These are phyloP conservation scores for Rhodomyrtus tomentosa DNA, from an alignment of 345 rosid genomes.

Conservation along the genomic window DNA sequence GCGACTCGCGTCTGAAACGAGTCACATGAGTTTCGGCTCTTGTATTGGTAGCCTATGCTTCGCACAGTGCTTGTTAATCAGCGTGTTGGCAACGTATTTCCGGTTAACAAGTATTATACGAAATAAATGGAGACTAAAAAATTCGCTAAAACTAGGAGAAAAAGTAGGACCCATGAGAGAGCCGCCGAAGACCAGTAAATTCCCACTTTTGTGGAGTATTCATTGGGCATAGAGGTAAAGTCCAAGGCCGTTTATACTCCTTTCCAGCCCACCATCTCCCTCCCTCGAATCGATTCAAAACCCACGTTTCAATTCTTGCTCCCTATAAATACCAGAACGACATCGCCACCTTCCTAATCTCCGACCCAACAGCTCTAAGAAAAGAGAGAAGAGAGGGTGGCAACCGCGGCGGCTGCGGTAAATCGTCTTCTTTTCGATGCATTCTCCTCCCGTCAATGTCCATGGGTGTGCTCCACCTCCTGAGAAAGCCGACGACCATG, in stretches of 20 bases:
- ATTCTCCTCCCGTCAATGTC: neutral
- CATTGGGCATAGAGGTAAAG: neutral
- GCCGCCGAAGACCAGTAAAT: rapidly evolving
- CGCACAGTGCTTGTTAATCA: no score
- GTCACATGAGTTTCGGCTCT: no score
- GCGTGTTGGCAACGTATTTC: neutral
- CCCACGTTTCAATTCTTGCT: neutral
- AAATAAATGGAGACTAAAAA: no score
- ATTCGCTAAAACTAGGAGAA: neutral
- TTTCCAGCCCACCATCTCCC: neutral
- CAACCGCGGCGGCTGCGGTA: neutral
- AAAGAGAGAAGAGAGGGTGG: neutral
- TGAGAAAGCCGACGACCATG: neutral
- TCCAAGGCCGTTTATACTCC: neutral
- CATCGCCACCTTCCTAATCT: neutral
- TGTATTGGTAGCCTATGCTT: no score
- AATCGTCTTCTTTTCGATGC: neutral
- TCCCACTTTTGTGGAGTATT: neutral
- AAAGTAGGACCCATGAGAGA: neutral
- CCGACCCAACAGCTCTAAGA: neutral
- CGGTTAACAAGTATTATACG: no score
- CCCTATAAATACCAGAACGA: neutral
- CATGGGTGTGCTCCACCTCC: neutral
- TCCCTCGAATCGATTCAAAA: neutral
- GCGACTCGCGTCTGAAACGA: no score